Evolutionary conservation across 805 yeast species (phyloP).

Genomic region (baker's yeast (Saccharomyces cerevisiae)): DNA sequence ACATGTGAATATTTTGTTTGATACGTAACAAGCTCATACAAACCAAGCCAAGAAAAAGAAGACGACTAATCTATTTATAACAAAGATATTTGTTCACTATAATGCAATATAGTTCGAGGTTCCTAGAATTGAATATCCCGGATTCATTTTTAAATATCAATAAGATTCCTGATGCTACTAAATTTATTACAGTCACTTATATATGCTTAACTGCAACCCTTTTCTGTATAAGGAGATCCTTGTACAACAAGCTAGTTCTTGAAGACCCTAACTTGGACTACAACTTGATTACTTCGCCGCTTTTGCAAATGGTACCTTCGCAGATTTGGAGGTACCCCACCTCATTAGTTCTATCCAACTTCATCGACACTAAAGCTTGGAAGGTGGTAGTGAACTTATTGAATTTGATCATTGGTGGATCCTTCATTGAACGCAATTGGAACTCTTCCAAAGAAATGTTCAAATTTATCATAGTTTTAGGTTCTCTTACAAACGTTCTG

Average conservation of each 20-base stretch:
- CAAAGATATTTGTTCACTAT: background rate
- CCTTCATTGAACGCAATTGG: slow-evolving; percentile 62
- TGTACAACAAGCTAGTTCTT: slow-evolving; percentile 23
- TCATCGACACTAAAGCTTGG: slow-evolving; percentile 48
- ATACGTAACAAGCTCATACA: background rate
- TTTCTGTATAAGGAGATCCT: slow-evolving; percentile 34
- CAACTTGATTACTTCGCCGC: slow-evolving; percentile 43
- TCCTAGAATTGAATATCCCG: slow-evolving; percentile 18
- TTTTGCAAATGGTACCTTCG: slow-evolving; percentile 56
- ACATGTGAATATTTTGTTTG: background rate
- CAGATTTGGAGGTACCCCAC: slow-evolving; percentile 50
- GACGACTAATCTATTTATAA: background rate
- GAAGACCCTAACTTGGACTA: slow-evolving; percentile 18
- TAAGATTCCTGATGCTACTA: slow-evolving; percentile 41
- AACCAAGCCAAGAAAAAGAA: background rate
- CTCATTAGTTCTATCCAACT: slow-evolving; percentile 56
- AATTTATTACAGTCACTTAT: slow-evolving; percentile 36
- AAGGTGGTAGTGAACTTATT: slow-evolving; percentile 40
- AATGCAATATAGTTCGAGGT: slow-evolving; percentile 14
- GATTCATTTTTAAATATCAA: slow-evolving; percentile 10
- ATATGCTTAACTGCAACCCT: slow-evolving; percentile 35
- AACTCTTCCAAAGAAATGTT: slow-evolving; percentile 42
- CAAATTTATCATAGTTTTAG: slow-evolving; percentile 40
- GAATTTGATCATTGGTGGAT: slow-evolving; percentile 50
- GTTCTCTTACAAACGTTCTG: slow-evolving; percentile 46